phyloP scores from a whole-genome alignment of 352 stramenopile genomes.

The Bremia lactucae region DNA sequence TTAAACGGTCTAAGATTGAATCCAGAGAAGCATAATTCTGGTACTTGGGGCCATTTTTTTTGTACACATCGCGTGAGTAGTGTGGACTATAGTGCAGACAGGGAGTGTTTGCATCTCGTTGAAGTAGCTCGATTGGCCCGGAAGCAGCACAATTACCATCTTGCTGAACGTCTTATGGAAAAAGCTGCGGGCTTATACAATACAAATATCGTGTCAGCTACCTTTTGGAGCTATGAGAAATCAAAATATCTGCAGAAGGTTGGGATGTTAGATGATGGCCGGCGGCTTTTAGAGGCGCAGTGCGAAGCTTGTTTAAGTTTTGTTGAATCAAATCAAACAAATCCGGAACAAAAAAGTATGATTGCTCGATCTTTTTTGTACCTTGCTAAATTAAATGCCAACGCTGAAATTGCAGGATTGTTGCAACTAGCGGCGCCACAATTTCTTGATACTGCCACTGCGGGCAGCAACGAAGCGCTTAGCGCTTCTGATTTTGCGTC shows the following conservation, averaged over 20 bases:
- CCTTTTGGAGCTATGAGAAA: conserved; percentile 26
- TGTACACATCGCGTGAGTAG: neutral
- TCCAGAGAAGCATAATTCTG: conserved; percentile 22
- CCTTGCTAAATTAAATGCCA: conserved; percentile 15
- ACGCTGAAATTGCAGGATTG: conserved; percentile 10
- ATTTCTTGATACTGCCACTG: conserved; percentile 3
- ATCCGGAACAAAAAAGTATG: conserved; percentile 1
- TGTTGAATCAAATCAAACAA: neutral
- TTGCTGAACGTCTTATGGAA: conserved; percentile 25
- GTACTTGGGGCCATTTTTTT: conserved; percentile 24
- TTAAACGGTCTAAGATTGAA: conserved; percentile 13
- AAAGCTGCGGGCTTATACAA: conserved; percentile 11
- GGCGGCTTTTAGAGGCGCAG: conserved; percentile 17
- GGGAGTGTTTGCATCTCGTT: conserved; percentile 16
- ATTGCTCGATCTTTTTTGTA: conserved; percentile 18
- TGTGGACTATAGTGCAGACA: neutral
- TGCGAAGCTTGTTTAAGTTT: conserved; percentile 14
- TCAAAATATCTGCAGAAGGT: conserved; percentile 25
- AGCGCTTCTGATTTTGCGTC: neutral
- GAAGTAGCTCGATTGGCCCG: conserved; percentile 33
- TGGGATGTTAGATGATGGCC: conserved; percentile 22
- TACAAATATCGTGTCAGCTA: neutral
- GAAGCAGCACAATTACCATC: conserved; percentile 41
- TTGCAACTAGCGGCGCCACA: conserved; percentile 3
- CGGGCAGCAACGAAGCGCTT: neutral